Conservation (phyloP, 2,329 filamentous ascomycete species). For the Aspergillus hiratsukae region DNA sequence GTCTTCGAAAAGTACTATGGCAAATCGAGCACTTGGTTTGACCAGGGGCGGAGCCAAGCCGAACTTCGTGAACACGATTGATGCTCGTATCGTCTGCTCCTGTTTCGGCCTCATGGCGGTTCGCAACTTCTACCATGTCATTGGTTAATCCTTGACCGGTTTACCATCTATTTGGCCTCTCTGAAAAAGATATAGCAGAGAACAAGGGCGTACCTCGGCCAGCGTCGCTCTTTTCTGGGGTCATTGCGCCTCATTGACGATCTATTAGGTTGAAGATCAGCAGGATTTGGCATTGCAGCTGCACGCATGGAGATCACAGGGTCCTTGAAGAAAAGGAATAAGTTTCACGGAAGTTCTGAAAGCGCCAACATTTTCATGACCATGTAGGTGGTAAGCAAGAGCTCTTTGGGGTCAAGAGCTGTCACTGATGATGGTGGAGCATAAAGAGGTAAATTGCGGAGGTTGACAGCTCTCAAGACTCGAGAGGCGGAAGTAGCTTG, state of each 20-base stretch:
- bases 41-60: constrained; percentile 12
- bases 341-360: constrained; percentile 7
- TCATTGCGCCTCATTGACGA: constrained; percentile 26
- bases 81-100: constrained; percentile 7
- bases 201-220: constrained; percentile 17
- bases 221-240: constrained; percentile 22
- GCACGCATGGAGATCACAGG: background rate
- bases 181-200: background rate
- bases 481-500: background rate
- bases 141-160: constrained; percentile 3
- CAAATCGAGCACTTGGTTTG: constrained; percentile 33
- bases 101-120: constrained; percentile 14
- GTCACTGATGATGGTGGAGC: background rate
- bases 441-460: background rate
- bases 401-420: background rate
- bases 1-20: constrained; percentile 35
- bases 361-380: constrained; percentile 1
- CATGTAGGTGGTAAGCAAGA: background rate
- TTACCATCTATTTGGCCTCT: background rate
- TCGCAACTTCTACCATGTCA: constrained; percentile 10
- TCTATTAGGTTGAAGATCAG: constrained; percentile 1
- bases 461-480: background rate
- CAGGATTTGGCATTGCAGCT: constrained; percentile 14
- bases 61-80: constrained; percentile 9
- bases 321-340: background rate